Conservation (phyloP, 1,284 basidiomycete species). For the Moniliella sp. region DNA sequence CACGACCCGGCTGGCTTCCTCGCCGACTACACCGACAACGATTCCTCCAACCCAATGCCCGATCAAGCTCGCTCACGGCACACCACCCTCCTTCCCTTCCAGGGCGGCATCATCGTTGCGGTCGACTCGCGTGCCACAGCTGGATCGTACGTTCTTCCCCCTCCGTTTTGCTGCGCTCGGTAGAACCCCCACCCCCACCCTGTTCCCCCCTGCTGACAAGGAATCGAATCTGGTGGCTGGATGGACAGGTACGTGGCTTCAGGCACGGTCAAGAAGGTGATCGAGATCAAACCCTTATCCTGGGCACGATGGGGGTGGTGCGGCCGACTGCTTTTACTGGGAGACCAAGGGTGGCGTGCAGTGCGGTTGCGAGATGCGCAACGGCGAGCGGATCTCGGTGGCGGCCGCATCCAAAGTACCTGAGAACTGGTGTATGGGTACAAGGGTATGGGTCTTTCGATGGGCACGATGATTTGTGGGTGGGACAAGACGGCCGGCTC, state of each 20-base stretch:
- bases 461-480: slow-evolving; percentile 99
- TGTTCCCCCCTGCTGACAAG: too few species aligned
- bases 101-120: slow-evolving; percentile 88
- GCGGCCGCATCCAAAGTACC: slow-evolving; percentile 91
- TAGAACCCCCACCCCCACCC: too few species aligned
- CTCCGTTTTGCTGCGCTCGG: too few species aligned
- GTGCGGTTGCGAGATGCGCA: slow-evolving; percentile 82
- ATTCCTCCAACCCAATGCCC: slow-evolving; percentile 32
- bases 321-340: slow-evolving; percentile 38
- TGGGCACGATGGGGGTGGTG: slow-evolving; percentile 99
- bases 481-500: slow-evolving; percentile 98
- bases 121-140: slow-evolving; percentile 94
- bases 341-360: slow-evolving; percentile 86
- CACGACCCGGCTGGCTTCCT: slow-evolving; percentile 23
- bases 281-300: slow-evolving; percentile 96
- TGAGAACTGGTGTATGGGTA: slow-evolving; percentile 92
- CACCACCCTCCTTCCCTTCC: slow-evolving; percentile 86
- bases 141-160: slow-evolving; percentile 39
- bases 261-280: slow-evolving; percentile 43
- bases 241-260: slow-evolving; percentile 60
- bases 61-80: slow-evolving; percentile 42
- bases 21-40: slow-evolving; percentile 30
- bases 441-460: slow-evolving; percentile 96
- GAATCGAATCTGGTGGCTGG: too few species aligned
- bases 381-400: slow-evolving; percentile 94